These are phyloP conservation scores for Penicillium lividum DNA, from an alignment of 495 filamentous ascomycete genomes.

Conservation along the genomic window DNA sequence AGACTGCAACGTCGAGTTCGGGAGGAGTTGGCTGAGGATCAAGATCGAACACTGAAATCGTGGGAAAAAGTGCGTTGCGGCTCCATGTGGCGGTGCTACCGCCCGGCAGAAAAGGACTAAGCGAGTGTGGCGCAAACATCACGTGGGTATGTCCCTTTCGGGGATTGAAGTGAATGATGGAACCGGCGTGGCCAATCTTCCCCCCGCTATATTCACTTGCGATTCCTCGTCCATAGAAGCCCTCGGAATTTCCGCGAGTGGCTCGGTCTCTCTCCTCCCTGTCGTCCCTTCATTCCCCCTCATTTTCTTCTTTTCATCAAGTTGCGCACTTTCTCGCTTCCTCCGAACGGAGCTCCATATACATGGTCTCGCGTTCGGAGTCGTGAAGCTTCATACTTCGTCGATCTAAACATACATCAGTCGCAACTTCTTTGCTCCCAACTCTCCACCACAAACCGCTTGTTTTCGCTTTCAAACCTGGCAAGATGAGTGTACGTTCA, in stretches of 20 bases:
- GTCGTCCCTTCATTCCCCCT: not conserved
- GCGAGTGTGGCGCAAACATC: slow-evolving; percentile 31
- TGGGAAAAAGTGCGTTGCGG: slow-evolving; percentile 48
- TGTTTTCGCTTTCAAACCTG: not conserved
- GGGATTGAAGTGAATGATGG: slow-evolving; percentile 7
- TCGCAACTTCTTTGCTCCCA: not conserved
- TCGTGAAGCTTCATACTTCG: slow-evolving; percentile 47
- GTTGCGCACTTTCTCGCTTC: not conserved
- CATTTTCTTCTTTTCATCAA: not conserved
- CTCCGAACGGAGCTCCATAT: slow-evolving; percentile 22
- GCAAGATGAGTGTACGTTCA: slow-evolving; percentile 52
- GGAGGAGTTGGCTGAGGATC: slow-evolving; percentile 33
- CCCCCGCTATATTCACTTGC: slow-evolving; percentile 14
- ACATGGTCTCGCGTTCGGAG: slow-evolving; percentile 37
- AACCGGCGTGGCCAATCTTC: slow-evolving; percentile 7
- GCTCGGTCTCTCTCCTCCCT: not conserved
- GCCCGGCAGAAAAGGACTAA: slow-evolving; percentile 35
- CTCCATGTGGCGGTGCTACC: slow-evolving; percentile 40
- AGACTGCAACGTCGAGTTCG: slow-evolving; percentile 84
- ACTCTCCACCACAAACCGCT: not conserved
- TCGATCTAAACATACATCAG: slow-evolving; percentile 35
- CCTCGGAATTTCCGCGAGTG: not conserved
- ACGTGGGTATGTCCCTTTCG: slow-evolving; percentile 31
- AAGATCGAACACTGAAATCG: slow-evolving; percentile 32
- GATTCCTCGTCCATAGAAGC: slow-evolving; percentile 14